Percentiles rank a stretch among this genome's conserved stretches.
Evolutionary conservation across 805 yeast genomes (phyloP).

Genomic region (Ogataea ganodermae): DNA sequence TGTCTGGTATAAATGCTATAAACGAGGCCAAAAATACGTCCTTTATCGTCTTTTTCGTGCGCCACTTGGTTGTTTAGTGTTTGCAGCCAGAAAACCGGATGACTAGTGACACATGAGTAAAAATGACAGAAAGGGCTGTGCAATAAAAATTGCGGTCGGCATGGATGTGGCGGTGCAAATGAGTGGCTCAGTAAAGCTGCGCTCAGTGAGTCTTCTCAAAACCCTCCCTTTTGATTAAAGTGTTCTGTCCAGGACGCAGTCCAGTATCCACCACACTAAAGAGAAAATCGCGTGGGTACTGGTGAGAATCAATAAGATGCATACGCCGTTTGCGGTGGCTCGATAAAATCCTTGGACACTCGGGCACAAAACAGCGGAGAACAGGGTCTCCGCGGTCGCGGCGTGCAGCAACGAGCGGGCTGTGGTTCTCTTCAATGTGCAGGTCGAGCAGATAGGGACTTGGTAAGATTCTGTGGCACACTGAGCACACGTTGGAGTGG

Average conservation of each 20-base stretch:
- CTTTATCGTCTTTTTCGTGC: slow-evolving; percentile 1
- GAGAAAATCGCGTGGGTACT: slow-evolving; percentile 42
- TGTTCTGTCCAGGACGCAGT: slow-evolving; percentile 20
- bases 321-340: slow-evolving; percentile 43
- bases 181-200: neutral
- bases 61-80: slow-evolving; percentile 8
- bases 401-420: slow-evolving; percentile 44
- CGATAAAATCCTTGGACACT: slow-evolving; percentile 43
- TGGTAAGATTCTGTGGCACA: slow-evolving; percentile 46
- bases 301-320: slow-evolving; percentile 54
- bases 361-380: slow-evolving; percentile 44
- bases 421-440: slow-evolving; percentile 56
- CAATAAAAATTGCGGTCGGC: neutral
- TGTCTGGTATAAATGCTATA: neutral
- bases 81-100: slow-evolving; percentile 3
- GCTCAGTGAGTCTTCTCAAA: neutral
- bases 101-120: neutral
- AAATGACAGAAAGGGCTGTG: neutral
- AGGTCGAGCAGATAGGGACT: slow-evolving; percentile 42
- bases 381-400: slow-evolving; percentile 41
- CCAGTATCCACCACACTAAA: slow-evolving; percentile 35
- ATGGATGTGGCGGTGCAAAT: neutral
- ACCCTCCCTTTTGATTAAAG: slow-evolving; percentile 24
- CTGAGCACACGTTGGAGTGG: slow-evolving; percentile 37
- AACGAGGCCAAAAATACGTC: neutral